Evolutionary conservation across 208 protist species (phyloP), one percentile per base, ranked within the genome.

Genomic region (Trichomonas gallinae): DNA sequence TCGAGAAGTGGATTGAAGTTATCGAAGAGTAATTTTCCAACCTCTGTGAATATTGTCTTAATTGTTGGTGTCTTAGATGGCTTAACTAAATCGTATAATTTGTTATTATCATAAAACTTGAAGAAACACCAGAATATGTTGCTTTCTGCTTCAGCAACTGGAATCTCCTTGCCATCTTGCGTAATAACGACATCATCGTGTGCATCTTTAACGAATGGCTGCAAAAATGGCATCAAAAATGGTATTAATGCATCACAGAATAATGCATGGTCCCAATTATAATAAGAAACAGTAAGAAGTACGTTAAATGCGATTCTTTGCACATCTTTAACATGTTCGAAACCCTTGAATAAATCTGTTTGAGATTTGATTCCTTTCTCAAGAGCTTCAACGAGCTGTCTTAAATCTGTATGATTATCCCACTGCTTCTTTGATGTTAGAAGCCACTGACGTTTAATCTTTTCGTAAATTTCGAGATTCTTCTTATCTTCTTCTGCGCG

Each of bases 81-180:
- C 0, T 89, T 34, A 89, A 89, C 23, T n/a, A 40, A 89, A 46
- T 89, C 40, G 34, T 34, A 51, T 34, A 93, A 38, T 10, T 93
- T 93, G 38, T 93, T 93, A 34, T 93, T 48, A 34, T 93, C 87
- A 58, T 93, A 93, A 36, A 93, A 93, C 8, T 58, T 48, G n/a
- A 38, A 51, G 44, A 93, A 93, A 21, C 40, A 48, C 44, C 44
- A 51, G n/a, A 93, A 93, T 17, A 93, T 93, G 26, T 93, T 26
- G 17, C 40, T n/a, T 51, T 93, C 87, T 42, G 45, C 44, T 9
- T 93, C 87, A 31, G 44, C 87, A n/a, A 93, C 44, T 38, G 44
- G 17, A 0, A 93, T 21, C 38, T 48, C 31, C 34, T 93, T 44
- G 45, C 44, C 44, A n/a, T 93, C 44, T 0, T 34, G 36, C 2